Conservation (phyloP, 352 stramenopile genomes). For the Blastocystis sp. region DNA sequence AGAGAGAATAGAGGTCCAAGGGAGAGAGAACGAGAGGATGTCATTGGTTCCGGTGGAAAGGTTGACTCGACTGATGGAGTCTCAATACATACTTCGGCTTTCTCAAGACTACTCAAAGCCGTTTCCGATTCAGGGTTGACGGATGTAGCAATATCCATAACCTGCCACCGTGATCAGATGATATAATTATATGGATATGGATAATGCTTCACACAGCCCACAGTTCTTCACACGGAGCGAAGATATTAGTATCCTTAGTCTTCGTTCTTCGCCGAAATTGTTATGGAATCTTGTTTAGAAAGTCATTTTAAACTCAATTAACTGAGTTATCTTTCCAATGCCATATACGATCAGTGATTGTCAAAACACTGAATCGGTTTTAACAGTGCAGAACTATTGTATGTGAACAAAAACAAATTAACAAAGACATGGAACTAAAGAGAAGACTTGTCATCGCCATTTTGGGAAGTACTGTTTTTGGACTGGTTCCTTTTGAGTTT, state of each 20-base stretch:
- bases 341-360: neutral
- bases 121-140: neutral
- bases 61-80: neutral
- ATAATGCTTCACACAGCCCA: neutral
- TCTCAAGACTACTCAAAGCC: neutral
- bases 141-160: conserved; percentile 2
- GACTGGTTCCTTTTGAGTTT: neutral
- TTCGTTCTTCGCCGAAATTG: neutral
- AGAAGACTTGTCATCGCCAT: neutral
- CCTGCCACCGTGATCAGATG: conserved; percentile 2
- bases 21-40: neutral
- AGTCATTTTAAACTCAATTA: no score
- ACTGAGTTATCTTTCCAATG: no score
- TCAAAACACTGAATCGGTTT: neutral
- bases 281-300: no score
- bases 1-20: neutral
- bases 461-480: neutral
- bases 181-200: conserved; percentile 29
- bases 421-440: neutral
- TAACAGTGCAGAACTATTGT: neutral
- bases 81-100: neutral
- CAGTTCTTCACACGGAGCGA: neutral
- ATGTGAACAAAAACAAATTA: neutral
- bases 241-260: neutral
- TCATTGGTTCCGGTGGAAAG: neutral